Evolutionary conservation across 768 basidiomycete genomes (phyloP).

Genomic region (Lanmaoa pseudosensibilis): DNA sequence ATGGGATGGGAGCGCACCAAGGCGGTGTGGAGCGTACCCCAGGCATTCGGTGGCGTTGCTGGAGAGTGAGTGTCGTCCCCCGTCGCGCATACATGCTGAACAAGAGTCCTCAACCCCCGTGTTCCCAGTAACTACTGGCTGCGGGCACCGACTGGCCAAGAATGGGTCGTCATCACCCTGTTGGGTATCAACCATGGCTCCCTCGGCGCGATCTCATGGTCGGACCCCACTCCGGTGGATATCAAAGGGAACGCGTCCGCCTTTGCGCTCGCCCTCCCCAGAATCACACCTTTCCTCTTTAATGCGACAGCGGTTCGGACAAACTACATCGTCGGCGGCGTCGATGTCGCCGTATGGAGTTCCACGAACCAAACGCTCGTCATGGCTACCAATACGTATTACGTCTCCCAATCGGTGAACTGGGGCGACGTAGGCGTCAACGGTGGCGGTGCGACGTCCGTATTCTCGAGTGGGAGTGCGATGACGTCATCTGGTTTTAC

Average conservation of each 20-base stretch:
- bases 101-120: not conserved
- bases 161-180: constrained; percentile 65
- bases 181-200: constrained; percentile 71
- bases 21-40: constrained; percentile 76
- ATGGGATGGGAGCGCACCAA: constrained; percentile 69
- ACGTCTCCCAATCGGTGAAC: constrained; percentile 35
- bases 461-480: constrained; percentile 19
- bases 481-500: constrained; percentile 16
- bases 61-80: constrained; percentile 30
- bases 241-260: constrained; percentile 54
- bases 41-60: constrained; percentile 60
- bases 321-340: constrained; percentile 40
- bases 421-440: constrained; percentile 31
- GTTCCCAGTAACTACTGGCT: constrained; percentile 51
- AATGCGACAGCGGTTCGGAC: constrained; percentile 40
- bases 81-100: not conserved
- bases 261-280: constrained; percentile 45
- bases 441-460: not conserved
- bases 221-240: constrained; percentile 52
- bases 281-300: constrained; percentile 50
- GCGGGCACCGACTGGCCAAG: constrained; percentile 61
- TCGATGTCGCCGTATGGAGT: constrained; percentile 56
- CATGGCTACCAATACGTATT: constrained; percentile 52
- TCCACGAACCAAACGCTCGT: constrained; percentile 45
- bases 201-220: constrained; percentile 51